Conservation (phyloP, 192 early-diverging fungal genomes). For the Powellomyces hirtus region DNA sequence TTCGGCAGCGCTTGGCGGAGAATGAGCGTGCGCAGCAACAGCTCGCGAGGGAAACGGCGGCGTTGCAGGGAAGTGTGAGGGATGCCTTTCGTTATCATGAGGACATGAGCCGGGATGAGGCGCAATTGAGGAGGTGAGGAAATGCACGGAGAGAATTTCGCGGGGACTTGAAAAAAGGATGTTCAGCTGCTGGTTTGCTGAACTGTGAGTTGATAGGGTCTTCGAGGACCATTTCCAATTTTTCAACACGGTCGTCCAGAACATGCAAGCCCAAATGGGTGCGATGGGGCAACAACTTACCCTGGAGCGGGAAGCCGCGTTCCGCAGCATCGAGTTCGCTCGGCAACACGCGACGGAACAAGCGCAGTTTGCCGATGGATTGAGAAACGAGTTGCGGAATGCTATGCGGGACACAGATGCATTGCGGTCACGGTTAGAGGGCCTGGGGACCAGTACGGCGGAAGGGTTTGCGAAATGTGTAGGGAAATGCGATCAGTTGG, state of each 20-base stretch:
- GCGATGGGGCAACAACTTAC: constrained; percentile 6
- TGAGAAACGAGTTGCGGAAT: neutral
- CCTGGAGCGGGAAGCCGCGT: constrained; percentile 11
- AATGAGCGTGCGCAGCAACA: constrained; percentile 15
- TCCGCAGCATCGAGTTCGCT: neutral
- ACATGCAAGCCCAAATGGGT: constrained; percentile 4
- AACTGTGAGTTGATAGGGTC: neutral
- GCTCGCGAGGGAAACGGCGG: neutral
- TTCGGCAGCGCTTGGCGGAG: constrained; percentile 5
- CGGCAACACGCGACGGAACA: neutral
- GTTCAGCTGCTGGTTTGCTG: neutral
- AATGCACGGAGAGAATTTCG: neutral
- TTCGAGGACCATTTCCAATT: constrained; percentile 22
- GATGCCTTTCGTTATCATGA: constrained; percentile 21
- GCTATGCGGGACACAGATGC: neutral
- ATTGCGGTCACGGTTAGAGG: neutral
- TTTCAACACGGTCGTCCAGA: neutral
- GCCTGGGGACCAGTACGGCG: neutral
- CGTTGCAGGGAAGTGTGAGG: neutral
- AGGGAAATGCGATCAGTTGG: neutral
- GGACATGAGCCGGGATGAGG: constrained; percentile 5
- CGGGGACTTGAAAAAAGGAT: neutral
- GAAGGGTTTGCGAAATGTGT: neutral
- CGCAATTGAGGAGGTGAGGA: constrained; percentile 1
- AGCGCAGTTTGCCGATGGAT: neutral